Percentiles rank a stretch among this genome's conserved stretches.
Evolutionary conservation across 805 yeast species (phyloP).

Genomic region (Torulaspora quercuum): DNA sequence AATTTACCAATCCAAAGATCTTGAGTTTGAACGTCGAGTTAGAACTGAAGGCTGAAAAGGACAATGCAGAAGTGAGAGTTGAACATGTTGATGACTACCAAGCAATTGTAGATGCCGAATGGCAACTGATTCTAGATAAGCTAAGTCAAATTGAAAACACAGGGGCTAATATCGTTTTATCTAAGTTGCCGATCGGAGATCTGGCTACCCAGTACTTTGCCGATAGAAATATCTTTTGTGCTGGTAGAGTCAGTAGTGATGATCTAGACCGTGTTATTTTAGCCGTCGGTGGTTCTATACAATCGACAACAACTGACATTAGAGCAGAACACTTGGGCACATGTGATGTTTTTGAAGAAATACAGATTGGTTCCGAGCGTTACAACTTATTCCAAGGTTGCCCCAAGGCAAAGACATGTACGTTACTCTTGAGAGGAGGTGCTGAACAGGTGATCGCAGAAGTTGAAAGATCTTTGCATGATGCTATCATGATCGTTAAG

Average conservation of each 20-base stretch:
- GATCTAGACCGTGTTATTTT: constrained; percentile 89
- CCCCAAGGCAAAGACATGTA: constrained; percentile 88
- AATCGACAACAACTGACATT: constrained; percentile 72
- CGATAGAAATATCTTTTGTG: constrained; percentile 93
- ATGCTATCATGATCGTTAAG: constrained; percentile 97
- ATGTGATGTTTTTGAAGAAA: constrained; percentile 83
- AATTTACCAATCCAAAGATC: constrained; percentile 73
- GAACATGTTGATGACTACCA: constrained; percentile 93
- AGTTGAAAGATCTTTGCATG: constrained; percentile 95
- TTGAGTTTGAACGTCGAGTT: constrained; percentile 85
- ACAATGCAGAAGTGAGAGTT: constrained; percentile 96
- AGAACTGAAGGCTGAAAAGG: constrained; percentile 97
- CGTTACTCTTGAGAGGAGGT: constrained; percentile 91
- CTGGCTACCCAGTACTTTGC: constrained; percentile 98
- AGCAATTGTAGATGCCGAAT: constrained; percentile 97
- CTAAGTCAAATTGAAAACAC: constrained; percentile 75
- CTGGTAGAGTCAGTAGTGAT: constrained; percentile 86
- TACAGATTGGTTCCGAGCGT: constrained; percentile 94
- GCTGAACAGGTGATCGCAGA: constrained; percentile 98
- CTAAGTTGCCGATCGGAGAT: constrained; percentile 96
- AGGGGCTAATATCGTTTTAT: constrained; percentile 90
- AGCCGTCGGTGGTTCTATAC: constrained; percentile 92
- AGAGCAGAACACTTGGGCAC: constrained; percentile 72
- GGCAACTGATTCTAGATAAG: constrained; percentile 88
- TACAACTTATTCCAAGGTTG: constrained; percentile 91